A percentile compares a stretch with the other conserved stretches of the same genome.
Conservation (phyloP, 345 rosid species). For the Streptanthus diversifolius region DNA sequence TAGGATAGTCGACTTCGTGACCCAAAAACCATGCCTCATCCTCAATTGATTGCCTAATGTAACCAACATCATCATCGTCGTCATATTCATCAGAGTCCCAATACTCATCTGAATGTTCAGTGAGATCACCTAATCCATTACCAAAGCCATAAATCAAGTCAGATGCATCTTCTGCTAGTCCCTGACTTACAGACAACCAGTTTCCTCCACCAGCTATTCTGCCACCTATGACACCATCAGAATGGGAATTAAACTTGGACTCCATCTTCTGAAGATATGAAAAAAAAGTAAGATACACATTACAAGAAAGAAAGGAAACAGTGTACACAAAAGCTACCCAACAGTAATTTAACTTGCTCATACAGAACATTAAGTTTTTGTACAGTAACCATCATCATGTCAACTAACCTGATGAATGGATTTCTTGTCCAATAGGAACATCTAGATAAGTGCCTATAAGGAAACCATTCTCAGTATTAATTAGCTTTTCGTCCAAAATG, state of each 20-base stretch:
- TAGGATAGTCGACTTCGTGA: slow-evolving; percentile 90
- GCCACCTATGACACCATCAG: slow-evolving; percentile 51
- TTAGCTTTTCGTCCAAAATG: slow-evolving; percentile 47
- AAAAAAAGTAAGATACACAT: background rate
- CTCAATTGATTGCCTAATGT: slow-evolving; percentile 91
- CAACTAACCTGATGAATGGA: slow-evolving; percentile 73
- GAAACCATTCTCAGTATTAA: slow-evolving; percentile 54
- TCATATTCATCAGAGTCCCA: slow-evolving; percentile 99
- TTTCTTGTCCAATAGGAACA: slow-evolving; percentile 91
- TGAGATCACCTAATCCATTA: slow-evolving; percentile 77
- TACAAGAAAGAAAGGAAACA: background rate
- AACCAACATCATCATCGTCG: slow-evolving; percentile 90
- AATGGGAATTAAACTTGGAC: slow-evolving; percentile 12
- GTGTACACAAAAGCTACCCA: slow-evolving; percentile 1
- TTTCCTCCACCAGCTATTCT: slow-evolving; percentile 75
- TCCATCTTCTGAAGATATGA: slow-evolving; percentile 9
- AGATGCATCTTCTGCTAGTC: slow-evolving; percentile 91
- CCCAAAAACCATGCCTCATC: slow-evolving; percentile 97
- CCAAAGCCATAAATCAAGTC: slow-evolving; percentile 94
- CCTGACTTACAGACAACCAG: slow-evolving; percentile 96
- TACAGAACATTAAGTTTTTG: background rate
- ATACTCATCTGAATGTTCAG: slow-evolving; percentile 77
- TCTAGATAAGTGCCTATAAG: slow-evolving; percentile 76
- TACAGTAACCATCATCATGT: background rate
- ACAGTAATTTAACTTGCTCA: background rate